Base-by-base conservation (phyloP, 2,329 filamentous ascomycete species). In the Plectosphaerella cucumerina region DNA sequence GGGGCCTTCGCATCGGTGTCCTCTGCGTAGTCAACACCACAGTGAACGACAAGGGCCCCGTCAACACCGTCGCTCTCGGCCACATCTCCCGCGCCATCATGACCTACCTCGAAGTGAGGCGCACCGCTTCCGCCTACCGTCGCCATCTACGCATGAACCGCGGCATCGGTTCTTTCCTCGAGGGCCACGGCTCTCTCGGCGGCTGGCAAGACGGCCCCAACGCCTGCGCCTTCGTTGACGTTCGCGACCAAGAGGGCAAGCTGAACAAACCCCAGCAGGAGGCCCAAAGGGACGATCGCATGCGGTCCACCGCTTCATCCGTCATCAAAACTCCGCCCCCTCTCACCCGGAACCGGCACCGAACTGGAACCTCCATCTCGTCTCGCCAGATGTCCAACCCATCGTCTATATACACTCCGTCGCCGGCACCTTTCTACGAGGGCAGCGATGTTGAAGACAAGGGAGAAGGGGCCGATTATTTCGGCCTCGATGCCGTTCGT, bases 1-100 rank as follows among this genome's bases (percentile, higher is more conserved):
- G 61, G 4, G 70, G 70, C 18, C 65, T 74, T 50, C 69, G 73
- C 46, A 74, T 74, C 5, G 72, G 72, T 5, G 65, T 68, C 0
- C 65, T 64, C 9, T 71, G 66, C 44, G 63, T 72, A 2, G 18
- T 49, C 18, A 15, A 44, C n/a, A 31, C 41, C n/a, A 10, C 26
- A 22, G 10, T 21, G 18, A 21, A 8, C 15, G 4, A 23, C 22
- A 65, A 69, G 58, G 59, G 59, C 12, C 57, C 62, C 5, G 44
- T 50, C 3, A 54, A 61, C 23, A 59, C 63, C 1, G 59, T 52
- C 0, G 54, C 57, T 12, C 49, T 70, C 43, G 56, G 57, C 3
- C 56, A 62, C 3, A 57, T 69, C 5, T 67, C 70, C 2, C 45
- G 55, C 3, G 61, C 62, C n/a, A 60, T 73, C 21, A 71, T 69